These are phyloP conservation scores for Solanum habrochaites DNA, from an alignment of 257 asterid genomes.

Conservation along the genomic window DNA sequence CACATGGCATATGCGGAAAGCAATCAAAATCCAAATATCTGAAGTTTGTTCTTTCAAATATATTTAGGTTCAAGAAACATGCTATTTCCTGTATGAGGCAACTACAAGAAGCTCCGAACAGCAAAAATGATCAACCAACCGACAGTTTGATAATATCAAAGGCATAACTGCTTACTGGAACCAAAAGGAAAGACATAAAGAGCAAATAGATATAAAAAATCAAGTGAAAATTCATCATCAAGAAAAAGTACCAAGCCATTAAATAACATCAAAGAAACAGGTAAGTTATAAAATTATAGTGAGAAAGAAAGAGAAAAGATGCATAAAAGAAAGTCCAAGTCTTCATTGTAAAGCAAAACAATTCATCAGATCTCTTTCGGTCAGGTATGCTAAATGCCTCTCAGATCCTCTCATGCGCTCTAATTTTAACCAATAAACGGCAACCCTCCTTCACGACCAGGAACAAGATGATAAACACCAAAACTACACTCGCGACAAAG, in stretches of 20 bases:
- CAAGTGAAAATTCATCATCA: not conserved
- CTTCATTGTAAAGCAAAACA: not conserved
- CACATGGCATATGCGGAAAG: not conserved
- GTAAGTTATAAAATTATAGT: not conserved
- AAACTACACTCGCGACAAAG: not conserved
- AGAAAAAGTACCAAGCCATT: not conserved
- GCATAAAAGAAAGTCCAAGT: not conserved
- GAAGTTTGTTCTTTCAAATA: not conserved
- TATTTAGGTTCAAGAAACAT: not conserved
- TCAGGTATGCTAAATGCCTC: not conserved
- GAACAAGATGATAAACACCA: not conserved
- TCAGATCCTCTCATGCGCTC: not conserved
- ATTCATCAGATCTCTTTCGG: not conserved
- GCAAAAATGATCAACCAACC: not conserved
- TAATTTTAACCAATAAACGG: not conserved
- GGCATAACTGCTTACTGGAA: not conserved
- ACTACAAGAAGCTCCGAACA: not conserved
- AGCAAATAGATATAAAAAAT: not conserved
- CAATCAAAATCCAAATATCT: not conserved
- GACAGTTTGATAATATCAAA: not conserved
- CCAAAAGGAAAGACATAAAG: not conserved
- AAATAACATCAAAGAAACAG: not conserved
- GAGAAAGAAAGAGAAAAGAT: not conserved
- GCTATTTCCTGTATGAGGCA: not conserved
- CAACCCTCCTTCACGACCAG: not conserved